Evolutionary conservation across 495 filamentous ascomycete genomes (phyloP).

Genomic region (Aspergillus mulundensis): DNA sequence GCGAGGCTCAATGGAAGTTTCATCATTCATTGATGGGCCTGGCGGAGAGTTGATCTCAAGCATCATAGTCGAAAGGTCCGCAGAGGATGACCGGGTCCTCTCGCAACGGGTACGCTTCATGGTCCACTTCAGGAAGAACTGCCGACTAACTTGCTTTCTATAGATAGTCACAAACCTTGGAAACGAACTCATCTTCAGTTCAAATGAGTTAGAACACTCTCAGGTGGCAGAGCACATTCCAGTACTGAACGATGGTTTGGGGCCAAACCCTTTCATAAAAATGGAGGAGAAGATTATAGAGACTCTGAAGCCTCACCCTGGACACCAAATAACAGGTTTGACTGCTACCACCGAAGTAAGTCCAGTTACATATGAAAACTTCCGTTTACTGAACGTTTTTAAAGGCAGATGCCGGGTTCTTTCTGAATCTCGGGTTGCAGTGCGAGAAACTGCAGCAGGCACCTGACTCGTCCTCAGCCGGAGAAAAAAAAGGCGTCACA

Average conservation of each 20-base stretch:
- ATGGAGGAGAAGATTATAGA: background rate
- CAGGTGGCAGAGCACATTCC: too few species aligned
- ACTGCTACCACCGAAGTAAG: conserved; percentile 1
- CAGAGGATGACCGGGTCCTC: background rate
- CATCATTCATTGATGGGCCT: conserved; percentile 5
- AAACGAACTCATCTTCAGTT: too few species aligned
- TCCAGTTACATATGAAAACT: too few species aligned
- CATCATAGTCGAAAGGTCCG: background rate
- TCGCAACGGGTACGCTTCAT: background rate
- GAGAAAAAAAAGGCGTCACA: too few species aligned
- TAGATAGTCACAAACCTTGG: too few species aligned
- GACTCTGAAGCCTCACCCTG: background rate
- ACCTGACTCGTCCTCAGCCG: background rate
- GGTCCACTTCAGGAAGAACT: background rate
- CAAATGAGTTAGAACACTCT: too few species aligned
- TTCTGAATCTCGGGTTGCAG: conserved; percentile 1
- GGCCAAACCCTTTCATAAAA: too few species aligned
- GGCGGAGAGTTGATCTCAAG: background rate
- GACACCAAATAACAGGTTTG: conserved; percentile 1
- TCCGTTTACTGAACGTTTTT: background rate
- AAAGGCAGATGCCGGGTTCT: background rate
- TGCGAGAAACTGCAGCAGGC: background rate
- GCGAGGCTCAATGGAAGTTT: conserved; percentile 2
- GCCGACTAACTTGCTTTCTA: background rate
- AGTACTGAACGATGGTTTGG: too few species aligned